Evolutionary conservation across 257 asterid species (phyloP), one percentile per base, ranked within the genome.

Genomic region (Solanum acaule): DNA sequence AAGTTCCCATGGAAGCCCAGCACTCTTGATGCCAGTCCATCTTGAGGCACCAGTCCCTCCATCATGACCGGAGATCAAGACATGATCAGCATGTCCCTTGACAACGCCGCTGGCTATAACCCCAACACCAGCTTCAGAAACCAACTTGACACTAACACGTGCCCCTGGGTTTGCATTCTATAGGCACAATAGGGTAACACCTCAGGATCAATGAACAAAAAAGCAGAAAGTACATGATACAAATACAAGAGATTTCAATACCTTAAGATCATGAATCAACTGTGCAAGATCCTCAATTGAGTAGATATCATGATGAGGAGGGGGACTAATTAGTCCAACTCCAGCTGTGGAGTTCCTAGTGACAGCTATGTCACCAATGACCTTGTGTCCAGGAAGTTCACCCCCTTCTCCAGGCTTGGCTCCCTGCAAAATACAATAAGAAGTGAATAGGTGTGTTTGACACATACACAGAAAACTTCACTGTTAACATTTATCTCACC

Each of bases 341-440:
- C 99, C 99, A 65, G 99, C 98, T 23, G 99, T 97, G 82, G 99
- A 97, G 88, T 97, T 95, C 93, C 99, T 91, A 81, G 99, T 97
- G 79, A 96, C 92, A 84, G 99, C 99, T 91, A 97, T 97, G 86
- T 97, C 99, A 84, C 98, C 99, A 87, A 97, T 93, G 89, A 97
- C 99, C 93, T 97, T 97, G 91, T 97, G 99, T 37, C 99, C 99
- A 29, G 99, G 99, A 90, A 97, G 99, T 94, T 97, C 99, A 93
- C 99, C 99, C 56, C 99, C 99, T 92, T 97, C 99, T 86, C 99
- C 99, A 67, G 99, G 99, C 91, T 97, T 97, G 13, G 99, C 99
- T 90, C 99, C 99, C 99, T 97, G 95, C 86, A 89, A 84, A 73
- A 88, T 49, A 83, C 68, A 92, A 91, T 42, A 83, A 70, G 73